Percentiles rank a stretch among this genome's conserved stretches.
phyloP scores from a whole-genome alignment of 352 stramenopile genomes.

The Globisporangium spiculum region DNA sequence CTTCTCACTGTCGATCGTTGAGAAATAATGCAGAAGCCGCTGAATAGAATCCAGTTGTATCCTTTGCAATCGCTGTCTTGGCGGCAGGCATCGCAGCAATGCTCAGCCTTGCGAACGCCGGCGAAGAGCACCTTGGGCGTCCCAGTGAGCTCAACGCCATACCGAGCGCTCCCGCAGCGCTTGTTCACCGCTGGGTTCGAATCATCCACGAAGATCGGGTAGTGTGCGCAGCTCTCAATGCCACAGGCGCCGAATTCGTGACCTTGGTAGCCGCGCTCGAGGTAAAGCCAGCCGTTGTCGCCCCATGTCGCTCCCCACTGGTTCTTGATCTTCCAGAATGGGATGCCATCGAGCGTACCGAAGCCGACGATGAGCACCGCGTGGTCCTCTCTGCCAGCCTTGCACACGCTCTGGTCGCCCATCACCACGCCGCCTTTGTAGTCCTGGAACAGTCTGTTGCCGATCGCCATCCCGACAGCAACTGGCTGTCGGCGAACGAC shows the following conservation, averaged over 20 bases:
- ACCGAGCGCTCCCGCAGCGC: neutral
- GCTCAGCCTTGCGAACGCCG: too few relatives aligned
- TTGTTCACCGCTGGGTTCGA: neutral
- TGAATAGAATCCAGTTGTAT: conserved; percentile 3
- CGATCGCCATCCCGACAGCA: neutral
- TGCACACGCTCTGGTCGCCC: neutral
- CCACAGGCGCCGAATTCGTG: conserved; percentile 49
- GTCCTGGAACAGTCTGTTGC: conserved; percentile 1
- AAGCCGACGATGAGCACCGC: conserved; percentile 34
- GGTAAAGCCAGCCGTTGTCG: conserved; percentile 31
- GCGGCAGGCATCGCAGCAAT: neutral
- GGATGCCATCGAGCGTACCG: conserved; percentile 19
- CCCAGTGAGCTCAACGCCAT: neutral
- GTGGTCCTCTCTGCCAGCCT: conserved; percentile 13
- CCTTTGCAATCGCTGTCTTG: neutral
- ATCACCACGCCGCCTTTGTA: conserved; percentile 14
- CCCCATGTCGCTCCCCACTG: conserved; percentile 30
- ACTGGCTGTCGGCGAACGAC: conserved; percentile 10
- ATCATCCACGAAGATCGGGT: conserved; percentile 24
- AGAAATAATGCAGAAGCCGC: neutral
- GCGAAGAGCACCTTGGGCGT: neutral
- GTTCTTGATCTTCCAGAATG: conserved; percentile 45
- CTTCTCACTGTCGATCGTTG: neutral
- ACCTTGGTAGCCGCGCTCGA: conserved; percentile 33
- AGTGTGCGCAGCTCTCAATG: conserved; percentile 48